Base-by-base conservation (phyloP, 768 basidiomycete genomes). In the Agaricus subrufescens region DNA sequence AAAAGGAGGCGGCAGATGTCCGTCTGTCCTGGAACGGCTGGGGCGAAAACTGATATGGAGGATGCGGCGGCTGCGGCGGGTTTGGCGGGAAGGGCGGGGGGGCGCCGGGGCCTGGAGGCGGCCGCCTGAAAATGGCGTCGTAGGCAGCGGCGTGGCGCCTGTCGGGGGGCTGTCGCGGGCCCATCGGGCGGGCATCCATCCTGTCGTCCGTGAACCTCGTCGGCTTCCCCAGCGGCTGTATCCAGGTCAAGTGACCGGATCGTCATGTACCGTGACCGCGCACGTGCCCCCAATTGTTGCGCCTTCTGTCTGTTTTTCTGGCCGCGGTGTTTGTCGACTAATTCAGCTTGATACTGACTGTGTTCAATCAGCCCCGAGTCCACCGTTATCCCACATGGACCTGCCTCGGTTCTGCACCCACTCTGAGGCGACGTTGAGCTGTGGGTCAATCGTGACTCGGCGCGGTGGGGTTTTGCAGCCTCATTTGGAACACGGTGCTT, bases 91-190 rank as follows among this genome's bases (percentile, higher is more conserved):
- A 34, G 46, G 66, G 62, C 50, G 63, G 55, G 26, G 74, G 85
- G 68, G 84, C 83, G 31, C 74, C 61, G 46, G 76, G 72, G 50
- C 82, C 81, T 50, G 89, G 87, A 50, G 19, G 19, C 19, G 89
- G 86, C 26, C 91, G 81, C 26, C 90, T 90, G 71, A 94, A 94
- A 73, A 94, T 92, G 65, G 86, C 83, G 70, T 92, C 88, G 74
- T 91, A 94, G 46, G 91, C 91, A 54, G 84, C 91, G 53, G 84
- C 82, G 70, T 82, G 75, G 52, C 91, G 86, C 67, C 91, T 90
- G 72, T 90, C 87, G 69, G 72, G 87, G 19, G 75, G 73, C 47
- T 75, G 73, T 52, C 78, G 74, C 59, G 78, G 86, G 50, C 87
- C 88, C 63, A 82, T 60, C 26, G 77, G 76, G 62, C 71, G 74